Conservation (phyloP, 2,329 filamentous ascomycete species). For the Lasiodiplodia gonubiensis region DNA sequence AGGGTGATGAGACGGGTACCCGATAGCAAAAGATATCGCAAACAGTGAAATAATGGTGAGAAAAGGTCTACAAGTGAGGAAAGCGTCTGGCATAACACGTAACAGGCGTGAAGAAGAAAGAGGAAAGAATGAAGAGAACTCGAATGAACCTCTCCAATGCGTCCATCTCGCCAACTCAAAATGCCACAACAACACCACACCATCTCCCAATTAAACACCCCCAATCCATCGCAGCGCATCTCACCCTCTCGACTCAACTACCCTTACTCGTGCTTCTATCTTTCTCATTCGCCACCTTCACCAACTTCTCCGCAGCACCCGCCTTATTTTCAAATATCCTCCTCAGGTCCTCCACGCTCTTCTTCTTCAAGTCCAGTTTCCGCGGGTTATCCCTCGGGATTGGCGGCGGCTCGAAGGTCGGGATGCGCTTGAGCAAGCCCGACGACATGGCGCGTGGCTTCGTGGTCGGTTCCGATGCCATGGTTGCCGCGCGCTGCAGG, state of each 20-base stretch:
- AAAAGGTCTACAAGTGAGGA: no score
- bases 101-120: no score
- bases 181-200: neutral
- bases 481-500: slow-evolving; percentile 38
- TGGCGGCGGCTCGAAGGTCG: slow-evolving; percentile 46
- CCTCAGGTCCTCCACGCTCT: slow-evolving; percentile 55
- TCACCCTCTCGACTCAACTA: neutral
- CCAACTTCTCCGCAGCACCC: slow-evolving; percentile 45
- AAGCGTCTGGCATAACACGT: no score
- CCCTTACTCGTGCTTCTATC: neutral
- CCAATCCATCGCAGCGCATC: neutral
- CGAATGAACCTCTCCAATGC: no score
- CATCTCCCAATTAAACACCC: neutral
- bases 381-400: slow-evolving; percentile 32
- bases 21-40: no score
- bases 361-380: slow-evolving; percentile 51
- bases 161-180: neutral
- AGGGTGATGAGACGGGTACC: no score
- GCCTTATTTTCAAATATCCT: slow-evolving; percentile 56
- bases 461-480: slow-evolving; percentile 32
- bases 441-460: slow-evolving; percentile 47
- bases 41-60: no score
- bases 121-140: no score
- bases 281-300: slow-evolving; percentile 32
- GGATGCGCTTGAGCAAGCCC: slow-evolving; percentile 54